phyloP scores from a whole-genome alignment of 1,284 basidiomycete genomes.

The Pseudozyma pruni region DNA sequence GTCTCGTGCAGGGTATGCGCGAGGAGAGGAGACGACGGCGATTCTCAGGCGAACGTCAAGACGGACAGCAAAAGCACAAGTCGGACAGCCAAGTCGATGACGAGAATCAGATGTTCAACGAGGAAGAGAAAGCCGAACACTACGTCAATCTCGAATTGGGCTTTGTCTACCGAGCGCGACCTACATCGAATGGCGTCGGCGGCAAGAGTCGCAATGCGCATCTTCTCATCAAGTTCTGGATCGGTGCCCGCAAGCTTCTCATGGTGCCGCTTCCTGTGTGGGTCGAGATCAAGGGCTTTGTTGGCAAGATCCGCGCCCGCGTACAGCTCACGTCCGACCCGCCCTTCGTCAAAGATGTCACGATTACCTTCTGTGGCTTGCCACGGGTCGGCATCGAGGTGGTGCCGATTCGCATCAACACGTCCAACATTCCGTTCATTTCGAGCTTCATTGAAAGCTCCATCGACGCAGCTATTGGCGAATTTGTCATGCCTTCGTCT shows the following conservation, averaged over 20 bases:
- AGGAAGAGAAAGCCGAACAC: constrained; percentile 21
- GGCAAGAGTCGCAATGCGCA: constrained; percentile 46
- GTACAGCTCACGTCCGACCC: constrained; percentile 52
- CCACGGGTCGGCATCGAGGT: constrained; percentile 50
- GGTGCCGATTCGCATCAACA: constrained; percentile 49
- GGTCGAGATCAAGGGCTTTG: constrained; percentile 56
- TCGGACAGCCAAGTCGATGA: not conserved
- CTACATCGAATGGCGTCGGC: constrained; percentile 25
- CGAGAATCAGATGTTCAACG: constrained; percentile 3
- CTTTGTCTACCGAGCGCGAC: constrained; percentile 46
- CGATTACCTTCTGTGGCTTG: constrained; percentile 50
- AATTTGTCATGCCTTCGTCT: constrained; percentile 52
- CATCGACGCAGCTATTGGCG: constrained; percentile 52
- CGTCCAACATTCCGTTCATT: constrained; percentile 45
- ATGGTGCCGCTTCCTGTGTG: constrained; percentile 52
- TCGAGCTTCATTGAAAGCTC: constrained; percentile 53
- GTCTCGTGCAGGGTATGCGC: constrained; percentile 7
- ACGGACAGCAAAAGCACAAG: not conserved
- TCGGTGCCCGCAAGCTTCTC: constrained; percentile 40
- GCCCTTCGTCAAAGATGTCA: constrained; percentile 53
- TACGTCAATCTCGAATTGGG: constrained; percentile 54
- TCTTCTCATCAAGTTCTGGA: constrained; percentile 50
- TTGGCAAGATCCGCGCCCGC: constrained; percentile 37
- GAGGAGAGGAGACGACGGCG: constrained; percentile 1
- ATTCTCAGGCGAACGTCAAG: not conserved